Evolutionary conservation across 768 basidiomycete species (phyloP).

Genomic region (Hygrocybe coccinea): DNA sequence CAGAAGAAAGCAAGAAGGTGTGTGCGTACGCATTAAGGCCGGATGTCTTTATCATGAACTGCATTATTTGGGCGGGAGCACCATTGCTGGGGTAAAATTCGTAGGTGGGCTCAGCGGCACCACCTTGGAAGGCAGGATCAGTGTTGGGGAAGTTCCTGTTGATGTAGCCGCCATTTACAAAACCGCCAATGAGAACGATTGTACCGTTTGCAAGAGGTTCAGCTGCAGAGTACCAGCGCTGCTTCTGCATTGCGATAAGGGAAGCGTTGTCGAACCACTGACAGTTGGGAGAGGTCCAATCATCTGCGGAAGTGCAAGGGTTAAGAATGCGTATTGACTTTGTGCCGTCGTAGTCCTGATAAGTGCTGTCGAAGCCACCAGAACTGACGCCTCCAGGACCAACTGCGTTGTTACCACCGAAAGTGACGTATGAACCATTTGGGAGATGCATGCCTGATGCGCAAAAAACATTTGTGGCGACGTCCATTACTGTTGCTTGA

Average conservation of each 20-base stretch:
- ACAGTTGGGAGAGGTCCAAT: slow-evolving; percentile 49
- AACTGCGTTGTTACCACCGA: slow-evolving; percentile 76
- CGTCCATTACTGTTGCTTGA: slow-evolving; percentile 60
- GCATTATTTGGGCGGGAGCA: slow-evolving; percentile 45
- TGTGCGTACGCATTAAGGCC: slow-evolving; percentile 77
- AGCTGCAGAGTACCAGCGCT: slow-evolving; percentile 75
- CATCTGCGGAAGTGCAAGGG: slow-evolving; percentile 54
- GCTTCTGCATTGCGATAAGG: slow-evolving; percentile 58
- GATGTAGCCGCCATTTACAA: slow-evolving; percentile 72
- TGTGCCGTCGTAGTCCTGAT: slow-evolving; percentile 77
- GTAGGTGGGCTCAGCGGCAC: slow-evolving; percentile 73
- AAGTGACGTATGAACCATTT: slow-evolving; percentile 68
- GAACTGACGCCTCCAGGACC: slow-evolving; percentile 55
- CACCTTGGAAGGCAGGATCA: slow-evolving; percentile 59
- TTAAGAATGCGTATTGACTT: slow-evolving; percentile 77
- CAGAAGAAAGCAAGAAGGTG: slow-evolving; percentile 68
- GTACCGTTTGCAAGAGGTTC: slow-evolving; percentile 74
- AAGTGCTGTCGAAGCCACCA: slow-evolving; percentile 58
- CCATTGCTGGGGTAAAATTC: slow-evolving; percentile 69
- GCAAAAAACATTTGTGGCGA: slow-evolving; percentile 72
- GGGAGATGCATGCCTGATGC: slow-evolving; percentile 79
- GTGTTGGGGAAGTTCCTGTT: slow-evolving; percentile 68
- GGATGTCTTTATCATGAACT: slow-evolving; percentile 66
- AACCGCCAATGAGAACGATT: slow-evolving; percentile 77
- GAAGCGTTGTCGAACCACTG: slow-evolving; percentile 69